phyloP scores from a whole-genome alignment of 2,329 filamentous ascomycete species.

The Phyllosticta citribraziliensis region DNA sequence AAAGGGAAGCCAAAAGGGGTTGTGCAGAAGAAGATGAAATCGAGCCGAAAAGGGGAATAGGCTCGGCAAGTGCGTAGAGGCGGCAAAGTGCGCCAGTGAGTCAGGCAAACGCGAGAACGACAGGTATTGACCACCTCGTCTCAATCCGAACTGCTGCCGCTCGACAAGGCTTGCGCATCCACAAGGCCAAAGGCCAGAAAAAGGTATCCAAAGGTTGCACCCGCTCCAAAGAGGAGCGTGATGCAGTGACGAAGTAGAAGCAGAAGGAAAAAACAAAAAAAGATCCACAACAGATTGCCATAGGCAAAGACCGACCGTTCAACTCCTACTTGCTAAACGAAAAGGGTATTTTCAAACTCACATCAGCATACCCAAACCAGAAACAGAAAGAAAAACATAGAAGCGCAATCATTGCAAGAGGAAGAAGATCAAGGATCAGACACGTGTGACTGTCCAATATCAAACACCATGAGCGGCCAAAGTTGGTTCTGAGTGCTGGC shows the following conservation, averaged over 20 bases:
- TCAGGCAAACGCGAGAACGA: not conserved
- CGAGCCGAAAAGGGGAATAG: not conserved
- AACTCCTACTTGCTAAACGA: not conserved
- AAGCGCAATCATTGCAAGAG: not conserved
- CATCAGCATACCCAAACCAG: not conserved
- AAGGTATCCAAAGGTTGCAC: not conserved
- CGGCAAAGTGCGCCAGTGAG: not conserved
- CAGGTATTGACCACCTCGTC: not conserved
- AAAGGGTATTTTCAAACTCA: not conserved
- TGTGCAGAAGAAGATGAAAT: not conserved
- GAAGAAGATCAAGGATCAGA: not conserved
- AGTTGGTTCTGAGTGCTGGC: conserved; percentile 8
- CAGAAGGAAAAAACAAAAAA: not conserved
- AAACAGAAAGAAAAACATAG: not conserved
- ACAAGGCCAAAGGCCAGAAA: not conserved
- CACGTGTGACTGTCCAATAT: conserved; percentile 6
- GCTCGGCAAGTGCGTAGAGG: not conserved
- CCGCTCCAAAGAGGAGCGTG: not conserved
- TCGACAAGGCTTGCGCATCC: not conserved
- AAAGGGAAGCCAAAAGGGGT: not conserved
- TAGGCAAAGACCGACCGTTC: not conserved
- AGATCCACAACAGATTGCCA: not conserved
- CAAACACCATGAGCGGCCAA: conserved; percentile 11
- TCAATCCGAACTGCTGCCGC: not conserved
- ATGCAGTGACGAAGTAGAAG: not conserved